Percentiles rank a stretch among this genome's conserved stretches.
Conservation (phyloP, 805 yeast genomes). For the Candida pseudoglaebosa region DNA sequence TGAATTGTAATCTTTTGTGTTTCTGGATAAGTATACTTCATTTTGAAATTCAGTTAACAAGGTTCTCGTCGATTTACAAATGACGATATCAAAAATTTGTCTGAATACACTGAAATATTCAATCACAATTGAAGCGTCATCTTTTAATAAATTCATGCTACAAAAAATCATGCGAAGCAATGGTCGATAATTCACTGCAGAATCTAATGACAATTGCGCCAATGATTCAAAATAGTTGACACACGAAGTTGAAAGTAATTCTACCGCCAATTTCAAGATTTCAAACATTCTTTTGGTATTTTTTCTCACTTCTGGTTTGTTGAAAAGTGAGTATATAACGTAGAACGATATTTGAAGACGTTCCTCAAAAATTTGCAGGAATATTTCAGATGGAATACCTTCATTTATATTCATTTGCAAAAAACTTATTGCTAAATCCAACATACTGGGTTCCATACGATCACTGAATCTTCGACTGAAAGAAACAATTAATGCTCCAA, state of each 20-base stretch:
- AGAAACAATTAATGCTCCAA: constrained; percentile 74
- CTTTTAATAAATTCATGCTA: constrained; percentile 40
- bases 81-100: constrained; percentile 57
- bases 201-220: constrained; percentile 21
- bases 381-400: constrained; percentile 47
- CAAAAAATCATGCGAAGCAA: constrained; percentile 56
- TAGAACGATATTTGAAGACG: constrained; percentile 67
- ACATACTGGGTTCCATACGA: constrained; percentile 24
- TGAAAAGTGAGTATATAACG: constrained; percentile 39
- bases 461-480: constrained; percentile 44
- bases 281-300: constrained; percentile 36
- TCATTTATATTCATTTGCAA: constrained; percentile 48
- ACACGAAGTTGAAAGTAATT: constrained; percentile 46
- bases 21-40: constrained; percentile 43
- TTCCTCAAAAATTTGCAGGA: constrained; percentile 51
- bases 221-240: constrained; percentile 46
- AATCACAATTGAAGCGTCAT: constrained; percentile 36
- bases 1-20: constrained; percentile 28
- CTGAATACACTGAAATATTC: constrained; percentile 49
- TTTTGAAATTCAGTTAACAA: constrained; percentile 57
- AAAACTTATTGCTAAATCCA: constrained; percentile 42
- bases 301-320: constrained; percentile 20
- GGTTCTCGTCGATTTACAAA: constrained; percentile 62
- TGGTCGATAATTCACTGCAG: constrained; percentile 48
- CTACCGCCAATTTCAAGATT: constrained; percentile 40